A percentile compares a stretch with the other conserved stretches of the same genome.
Evolutionary conservation across 306 rosid genomes (phyloP).

Genomic region (Cicer judaicum): DNA sequence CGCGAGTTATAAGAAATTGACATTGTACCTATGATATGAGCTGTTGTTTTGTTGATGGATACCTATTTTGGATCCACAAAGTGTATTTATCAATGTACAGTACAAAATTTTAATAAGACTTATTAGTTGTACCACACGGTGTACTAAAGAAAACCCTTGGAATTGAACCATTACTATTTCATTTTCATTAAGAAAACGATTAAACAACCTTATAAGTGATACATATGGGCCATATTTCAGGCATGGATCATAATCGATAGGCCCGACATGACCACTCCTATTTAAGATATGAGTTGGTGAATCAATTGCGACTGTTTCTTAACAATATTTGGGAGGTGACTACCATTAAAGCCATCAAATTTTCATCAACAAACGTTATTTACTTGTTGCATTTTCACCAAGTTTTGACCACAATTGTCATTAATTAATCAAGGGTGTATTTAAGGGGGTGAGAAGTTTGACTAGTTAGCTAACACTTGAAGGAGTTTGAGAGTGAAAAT

Average conservation of each 20-base stretch:
- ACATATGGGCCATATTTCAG: conserved; percentile 43
- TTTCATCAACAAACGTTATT: background rate
- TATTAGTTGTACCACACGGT: background rate
- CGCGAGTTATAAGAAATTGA: conserved; percentile 33
- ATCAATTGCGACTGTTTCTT: conserved; percentile 33
- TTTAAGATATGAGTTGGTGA: conserved; percentile 37
- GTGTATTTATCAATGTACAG: background rate
- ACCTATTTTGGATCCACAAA: conserved; percentile 45
- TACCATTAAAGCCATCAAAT: background rate
- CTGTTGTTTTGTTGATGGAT: conserved; percentile 52
- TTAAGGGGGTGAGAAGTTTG: background rate
- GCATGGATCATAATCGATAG: conserved; percentile 12
- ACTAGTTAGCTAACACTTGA: too few species aligned
- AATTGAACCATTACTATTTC: conserved; percentile 39
- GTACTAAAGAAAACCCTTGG: background rate
- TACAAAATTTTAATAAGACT: background rate
- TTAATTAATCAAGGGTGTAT: background rate
- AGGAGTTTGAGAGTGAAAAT: too few species aligned
- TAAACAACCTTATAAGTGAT: conserved; percentile 40
- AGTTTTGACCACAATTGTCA: background rate
- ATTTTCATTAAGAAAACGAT: conserved; percentile 28
- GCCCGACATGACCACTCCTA: conserved; percentile 38
- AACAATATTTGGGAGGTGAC: background rate
- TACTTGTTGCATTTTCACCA: background rate
- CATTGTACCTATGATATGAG: conserved; percentile 53